Percentiles rank a stretch among this genome's conserved stretches.
Evolutionary conservation across 768 basidiomycete genomes (phyloP).

Genomic region (Candolleomyces efflorescens): DNA sequence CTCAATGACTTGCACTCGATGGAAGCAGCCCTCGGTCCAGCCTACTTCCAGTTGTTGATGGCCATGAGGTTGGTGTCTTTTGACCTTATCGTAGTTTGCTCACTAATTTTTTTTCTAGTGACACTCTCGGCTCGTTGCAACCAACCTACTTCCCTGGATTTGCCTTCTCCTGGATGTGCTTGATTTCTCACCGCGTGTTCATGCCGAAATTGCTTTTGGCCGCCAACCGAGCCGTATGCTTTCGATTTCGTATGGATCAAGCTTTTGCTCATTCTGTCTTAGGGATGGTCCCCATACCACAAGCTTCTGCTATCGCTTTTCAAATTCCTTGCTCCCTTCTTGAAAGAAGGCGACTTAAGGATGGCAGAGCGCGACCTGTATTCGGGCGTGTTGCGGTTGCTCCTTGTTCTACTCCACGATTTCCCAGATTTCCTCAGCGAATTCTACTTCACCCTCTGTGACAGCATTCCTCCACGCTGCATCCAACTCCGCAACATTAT

Average conservation of each 20-base stretch:
- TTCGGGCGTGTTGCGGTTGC: conserved; percentile 82
- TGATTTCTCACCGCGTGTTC: conserved; percentile 94
- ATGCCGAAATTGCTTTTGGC: conserved; percentile 92
- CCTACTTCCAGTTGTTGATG: conserved; percentile 85
- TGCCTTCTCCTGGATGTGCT: conserved; percentile 96
- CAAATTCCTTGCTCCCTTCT: conserved; percentile 91
- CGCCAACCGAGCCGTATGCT: conserved; percentile 77
- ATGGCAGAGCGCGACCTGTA: conserved; percentile 83
- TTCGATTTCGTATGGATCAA: neutral
- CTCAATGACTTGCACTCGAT: conserved; percentile 88
- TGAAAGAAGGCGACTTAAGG: conserved; percentile 77
- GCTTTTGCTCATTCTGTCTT: conserved; percentile 7
- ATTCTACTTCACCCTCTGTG: conserved; percentile 94
- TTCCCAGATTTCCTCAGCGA: conserved; percentile 98
- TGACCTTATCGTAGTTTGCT: neutral
- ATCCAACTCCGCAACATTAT: conserved; percentile 96
- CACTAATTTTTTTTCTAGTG: conserved; percentile 46
- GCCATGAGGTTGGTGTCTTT: conserved; percentile 67
- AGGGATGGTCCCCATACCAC: conserved; percentile 97
- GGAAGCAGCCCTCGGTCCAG: conserved; percentile 79
- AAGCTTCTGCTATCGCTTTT: conserved; percentile 90
- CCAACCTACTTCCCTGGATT: conserved; percentile 97
- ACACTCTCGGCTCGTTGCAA: conserved; percentile 93
- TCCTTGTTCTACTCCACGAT: conserved; percentile 95
- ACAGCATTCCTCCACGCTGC: conserved; percentile 88